Evolutionary conservation across 306 rosid genomes (phyloP), one percentile per base, ranked within the genome.

Genomic region (Trifolium subterraneum): DNA sequence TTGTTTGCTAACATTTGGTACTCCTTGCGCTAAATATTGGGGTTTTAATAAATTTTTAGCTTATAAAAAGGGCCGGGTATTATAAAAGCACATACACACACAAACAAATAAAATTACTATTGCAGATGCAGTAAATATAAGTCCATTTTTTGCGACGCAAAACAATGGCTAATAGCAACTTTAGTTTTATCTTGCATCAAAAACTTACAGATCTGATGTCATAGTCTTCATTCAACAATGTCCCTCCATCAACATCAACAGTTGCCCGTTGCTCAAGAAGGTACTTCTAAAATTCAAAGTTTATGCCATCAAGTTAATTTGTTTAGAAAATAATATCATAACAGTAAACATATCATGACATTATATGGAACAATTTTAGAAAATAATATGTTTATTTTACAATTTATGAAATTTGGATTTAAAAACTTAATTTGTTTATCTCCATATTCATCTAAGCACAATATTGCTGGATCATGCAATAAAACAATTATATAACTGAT

Each of bases 161-260:
- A 80, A 48, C 15, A 19, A 67, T 67, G 8, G 36, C 63, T 35
- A 44, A 54, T 63, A 38, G 64, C 10, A 55, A 63, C 39, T 51
- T 18, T 7, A 59, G 68, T 47, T 73, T 47, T 29, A 82, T 62
- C 59, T 72, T 67, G 51, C 71, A 66, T 68, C 16, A 54, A 56
- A 78, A 54, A 83, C 98, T 87, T 83, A 94, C 98, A 71, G 97
- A 89, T 94, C 97, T 88, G 52, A 90, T 78, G 85, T 94, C 96
- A 35, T 65, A 87, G 83, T 94, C 98, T 86, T 94, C 98, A 70
- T 94, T 94, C 64, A 94, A 79, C 78, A 87, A 83, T 74, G 87
- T 87, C 48, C 97, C 94, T 72, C 94, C 95, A 87, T 94, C 96
- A 76, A 84, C 90, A 83, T 94, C 89, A 31, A 83, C 38, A 25